A percentile compares a stretch with the other conserved stretches of the same genome.
These are phyloP conservation scores for Tylopilus plumbeoviolaceoides DNA, from an alignment of 768 basidiomycete genomes.

Conservation along the genomic window DNA sequence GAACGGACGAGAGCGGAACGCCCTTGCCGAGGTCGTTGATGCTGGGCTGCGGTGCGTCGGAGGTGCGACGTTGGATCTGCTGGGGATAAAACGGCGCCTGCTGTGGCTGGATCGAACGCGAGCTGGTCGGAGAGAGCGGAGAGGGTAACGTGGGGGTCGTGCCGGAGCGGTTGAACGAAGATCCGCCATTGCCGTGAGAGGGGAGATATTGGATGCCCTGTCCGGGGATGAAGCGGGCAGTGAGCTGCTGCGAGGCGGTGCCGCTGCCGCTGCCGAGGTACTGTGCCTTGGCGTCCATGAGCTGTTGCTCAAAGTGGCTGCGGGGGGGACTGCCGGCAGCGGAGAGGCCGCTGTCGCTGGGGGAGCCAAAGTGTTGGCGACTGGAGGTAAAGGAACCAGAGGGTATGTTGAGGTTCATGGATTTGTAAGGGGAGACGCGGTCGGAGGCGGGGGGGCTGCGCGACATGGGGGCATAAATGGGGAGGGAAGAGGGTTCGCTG, in stretches of 20 bases:
- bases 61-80: constrained; percentile 37
- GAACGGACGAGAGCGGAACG: constrained; percentile 79
- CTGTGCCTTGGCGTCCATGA: constrained; percentile 39
- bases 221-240: constrained; percentile 60
- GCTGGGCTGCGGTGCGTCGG: constrained; percentile 33
- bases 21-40: constrained; percentile 78
- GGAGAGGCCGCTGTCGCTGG: constrained; percentile 58
- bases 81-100: constrained; percentile 29
- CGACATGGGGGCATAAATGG: constrained; percentile 68
- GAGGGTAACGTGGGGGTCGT: constrained; percentile 37
- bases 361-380: constrained; percentile 51
- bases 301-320: constrained; percentile 44
- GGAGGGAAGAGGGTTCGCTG: constrained; percentile 71
- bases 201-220: constrained; percentile 61
- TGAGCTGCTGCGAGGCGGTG: constrained; percentile 31
- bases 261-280: constrained; percentile 25
- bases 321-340: constrained; percentile 48
- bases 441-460: constrained; percentile 59
- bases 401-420: constrained; percentile 61
- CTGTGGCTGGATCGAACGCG: constrained; percentile 28
- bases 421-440: constrained; percentile 50
- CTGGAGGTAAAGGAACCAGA: constrained; percentile 36
- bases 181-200: constrained; percentile 26
- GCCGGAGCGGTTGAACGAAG: constrained; percentile 38
- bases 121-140: constrained; percentile 51